Conservation (phyloP, 148 eudicot genomes). For the Rhododendron kiyosumense region DNA sequence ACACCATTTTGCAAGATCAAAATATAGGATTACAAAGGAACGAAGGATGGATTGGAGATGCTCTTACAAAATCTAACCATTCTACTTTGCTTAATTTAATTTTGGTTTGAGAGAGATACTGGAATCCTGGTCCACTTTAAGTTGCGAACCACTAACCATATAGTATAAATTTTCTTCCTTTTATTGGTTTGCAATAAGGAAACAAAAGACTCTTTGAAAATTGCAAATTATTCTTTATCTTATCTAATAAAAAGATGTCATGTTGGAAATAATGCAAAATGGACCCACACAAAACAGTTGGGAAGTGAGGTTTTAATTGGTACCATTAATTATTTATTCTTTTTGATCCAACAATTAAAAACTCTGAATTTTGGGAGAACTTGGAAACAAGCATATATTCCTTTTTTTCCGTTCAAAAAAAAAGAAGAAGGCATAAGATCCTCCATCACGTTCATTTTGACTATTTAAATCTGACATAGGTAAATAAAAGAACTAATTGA, state of each 20-base stretch:
- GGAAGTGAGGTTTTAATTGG: conserved; percentile 6
- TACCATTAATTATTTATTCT: not conserved
- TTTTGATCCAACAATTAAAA: not conserved
- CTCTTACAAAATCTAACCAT: not conserved
- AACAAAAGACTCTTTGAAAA: conserved; percentile 1
- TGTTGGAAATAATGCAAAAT: conserved; percentile 15
- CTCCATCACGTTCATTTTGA: not conserved
- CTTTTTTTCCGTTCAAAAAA: no score
- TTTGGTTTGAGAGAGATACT: not conserved
- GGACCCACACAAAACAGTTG: conserved; percentile 15
- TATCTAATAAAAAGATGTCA: conserved; percentile 4
- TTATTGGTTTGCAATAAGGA: not conserved
- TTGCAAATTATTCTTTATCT: not conserved
- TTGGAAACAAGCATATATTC: not conserved
- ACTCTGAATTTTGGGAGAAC: not conserved
- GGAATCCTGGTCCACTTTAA: not conserved
- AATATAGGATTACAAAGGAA: no score
- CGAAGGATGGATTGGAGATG: no score
- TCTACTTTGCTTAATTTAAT: not conserved
- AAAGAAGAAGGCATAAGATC: not conserved
- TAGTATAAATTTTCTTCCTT: not conserved
- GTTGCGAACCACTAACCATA: not conserved
- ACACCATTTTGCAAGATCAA: no score
- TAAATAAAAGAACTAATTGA: no score
- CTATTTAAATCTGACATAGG: not conserved